A percentile compares a stretch with the other conserved stretches of the same genome.
Conservation (phyloP, 2,329 filamentous ascomycete genomes). For the Tolypocladium inflatum region DNA sequence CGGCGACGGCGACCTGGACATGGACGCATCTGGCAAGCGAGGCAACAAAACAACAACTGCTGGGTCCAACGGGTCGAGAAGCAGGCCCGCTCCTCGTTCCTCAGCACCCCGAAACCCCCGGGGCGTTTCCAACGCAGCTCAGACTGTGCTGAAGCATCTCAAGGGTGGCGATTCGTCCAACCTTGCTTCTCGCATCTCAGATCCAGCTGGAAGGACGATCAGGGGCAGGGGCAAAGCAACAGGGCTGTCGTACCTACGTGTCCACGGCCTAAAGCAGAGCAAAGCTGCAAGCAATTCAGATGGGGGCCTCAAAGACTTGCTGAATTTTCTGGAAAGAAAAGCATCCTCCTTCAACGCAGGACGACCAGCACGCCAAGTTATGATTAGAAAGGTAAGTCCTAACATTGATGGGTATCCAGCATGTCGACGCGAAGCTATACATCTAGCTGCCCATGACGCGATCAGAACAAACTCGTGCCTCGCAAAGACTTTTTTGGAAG, state of each 20-base stretch:
- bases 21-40: conserved; percentile 33
- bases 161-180: conserved; percentile 21
- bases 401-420: conserved; percentile 16
- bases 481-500: background rate
- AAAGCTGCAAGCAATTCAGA: conserved; percentile 58
- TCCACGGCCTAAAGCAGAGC: conserved; percentile 58
- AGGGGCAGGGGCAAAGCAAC: conserved; percentile 13
- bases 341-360: conserved; percentile 43
- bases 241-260: conserved; percentile 28
- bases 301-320: conserved; percentile 54
- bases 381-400: conserved; percentile 69
- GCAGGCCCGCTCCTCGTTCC: conserved; percentile 13
- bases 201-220: conserved; percentile 12
- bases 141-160: conserved; percentile 34
- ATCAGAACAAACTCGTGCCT: background rate
- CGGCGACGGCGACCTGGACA: conserved; percentile 50
- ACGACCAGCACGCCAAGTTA: conserved; percentile 39
- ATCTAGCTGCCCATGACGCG: background rate
- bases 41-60: conserved; percentile 19
- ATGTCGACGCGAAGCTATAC: conserved; percentile 2
- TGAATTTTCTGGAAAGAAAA: conserved; percentile 65
- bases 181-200: conserved; percentile 25
- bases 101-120: conserved; percentile 10
- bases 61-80: conserved; percentile 17
- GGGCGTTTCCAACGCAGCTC: conserved; percentile 26